These are phyloP conservation scores for Nigrospora osmanthi DNA, from an alignment of 2,329 filamentous ascomycete species.

Conservation along the genomic window DNA sequence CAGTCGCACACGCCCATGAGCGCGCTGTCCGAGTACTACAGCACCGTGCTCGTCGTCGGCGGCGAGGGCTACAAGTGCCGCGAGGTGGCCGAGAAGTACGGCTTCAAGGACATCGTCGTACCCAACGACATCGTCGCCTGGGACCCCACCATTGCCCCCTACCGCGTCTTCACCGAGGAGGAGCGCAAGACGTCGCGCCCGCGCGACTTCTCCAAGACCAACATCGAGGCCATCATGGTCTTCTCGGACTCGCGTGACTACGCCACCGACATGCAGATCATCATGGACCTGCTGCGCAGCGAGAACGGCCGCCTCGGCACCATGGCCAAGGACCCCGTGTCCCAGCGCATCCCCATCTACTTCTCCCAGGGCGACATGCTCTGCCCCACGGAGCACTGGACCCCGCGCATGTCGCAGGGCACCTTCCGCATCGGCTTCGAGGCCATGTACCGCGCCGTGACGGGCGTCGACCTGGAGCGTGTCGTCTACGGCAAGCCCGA, in stretches of 20 bases:
- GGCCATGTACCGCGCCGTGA: conserved; percentile 65
- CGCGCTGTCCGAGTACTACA: conserved; percentile 68
- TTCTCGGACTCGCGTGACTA: conserved; percentile 70
- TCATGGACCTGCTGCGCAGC: conserved; percentile 63
- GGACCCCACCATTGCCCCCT: conserved; percentile 61
- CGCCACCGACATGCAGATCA: conserved; percentile 68
- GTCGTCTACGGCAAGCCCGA: conserved; percentile 72
- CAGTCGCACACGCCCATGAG: conserved; percentile 74
- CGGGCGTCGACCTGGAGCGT: conserved; percentile 64
- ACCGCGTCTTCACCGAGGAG: conserved; percentile 58
- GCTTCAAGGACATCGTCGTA: conserved; percentile 65
- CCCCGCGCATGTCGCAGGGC: conserved; percentile 64
- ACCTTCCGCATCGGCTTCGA: conserved; percentile 69
- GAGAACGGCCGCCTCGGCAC: conserved; percentile 62
- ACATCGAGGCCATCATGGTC: conserved; percentile 68
- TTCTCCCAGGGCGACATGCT: conserved; percentile 40
- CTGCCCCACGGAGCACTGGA: conserved; percentile 58
- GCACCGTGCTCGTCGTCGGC: conserved; percentile 67
- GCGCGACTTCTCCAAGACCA: conserved; percentile 62
- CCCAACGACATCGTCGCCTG: conserved; percentile 68
- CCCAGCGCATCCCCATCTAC: conserved; percentile 65
- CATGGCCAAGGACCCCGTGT: conserved; percentile 55
- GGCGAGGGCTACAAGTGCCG: conserved; percentile 70
- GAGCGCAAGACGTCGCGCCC: conserved; percentile 61
- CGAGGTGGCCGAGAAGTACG: conserved; percentile 65